A percentile compares a stretch with the other conserved stretches of the same genome.
These are phyloP conservation scores for Benincasa hispida DNA, from an alignment of 306 rosid genomes.

Conservation along the genomic window DNA sequence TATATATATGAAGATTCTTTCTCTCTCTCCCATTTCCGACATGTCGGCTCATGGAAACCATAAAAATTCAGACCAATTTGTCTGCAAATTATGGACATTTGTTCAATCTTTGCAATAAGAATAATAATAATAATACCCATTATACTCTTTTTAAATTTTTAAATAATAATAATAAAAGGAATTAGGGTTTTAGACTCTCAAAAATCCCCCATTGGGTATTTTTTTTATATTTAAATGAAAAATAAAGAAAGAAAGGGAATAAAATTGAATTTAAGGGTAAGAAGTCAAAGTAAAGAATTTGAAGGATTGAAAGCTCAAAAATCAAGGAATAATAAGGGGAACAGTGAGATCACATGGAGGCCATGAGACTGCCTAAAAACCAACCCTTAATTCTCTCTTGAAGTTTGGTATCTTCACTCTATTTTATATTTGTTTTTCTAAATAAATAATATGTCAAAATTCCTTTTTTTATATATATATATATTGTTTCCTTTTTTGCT, in stretches of 20 bases:
- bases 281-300: slow-evolving; percentile 3
- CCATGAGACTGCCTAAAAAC: slow-evolving; percentile 1
- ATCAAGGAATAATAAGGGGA: slow-evolving; percentile 5
- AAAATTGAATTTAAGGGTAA: neutral
- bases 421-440: neutral
- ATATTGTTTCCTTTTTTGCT: neutral
- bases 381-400: neutral
- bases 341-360: slow-evolving; percentile 9
- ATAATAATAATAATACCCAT: neutral
- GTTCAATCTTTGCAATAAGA: neutral
- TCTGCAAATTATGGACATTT: slow-evolving; percentile 2
- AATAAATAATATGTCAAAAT: neutral
- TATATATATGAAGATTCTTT: neutral
- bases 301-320: neutral
- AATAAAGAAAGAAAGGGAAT: neutral
- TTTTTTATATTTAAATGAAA: neutral
- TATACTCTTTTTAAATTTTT: neutral
- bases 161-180: neutral
- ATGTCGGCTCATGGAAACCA: slow-evolving; percentile 7
- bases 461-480: too few relatives aligned
- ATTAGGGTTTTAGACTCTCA: neutral
- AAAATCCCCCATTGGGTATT: neutral
- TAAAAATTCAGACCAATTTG: slow-evolving; percentile 3
- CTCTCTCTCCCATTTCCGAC: slow-evolving; percentile 9
- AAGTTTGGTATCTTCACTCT: neutral